A percentile compares a stretch with the other conserved stretches of the same genome.
phyloP scores from a whole-genome alignment of 768 basidiomycete genomes.

The Boletellus sp. region DNA sequence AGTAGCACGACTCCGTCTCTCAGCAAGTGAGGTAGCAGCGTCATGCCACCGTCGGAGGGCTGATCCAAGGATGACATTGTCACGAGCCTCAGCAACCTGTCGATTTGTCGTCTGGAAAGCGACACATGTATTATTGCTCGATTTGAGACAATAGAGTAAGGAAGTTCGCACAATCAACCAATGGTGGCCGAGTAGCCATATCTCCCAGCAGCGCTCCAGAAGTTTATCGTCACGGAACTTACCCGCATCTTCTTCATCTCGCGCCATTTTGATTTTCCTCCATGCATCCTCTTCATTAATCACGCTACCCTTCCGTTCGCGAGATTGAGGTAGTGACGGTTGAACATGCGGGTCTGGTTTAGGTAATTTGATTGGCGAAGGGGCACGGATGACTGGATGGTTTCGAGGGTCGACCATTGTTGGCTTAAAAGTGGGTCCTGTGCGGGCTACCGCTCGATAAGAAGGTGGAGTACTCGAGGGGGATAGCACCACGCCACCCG shows the following conservation, averaged over 20 bases:
- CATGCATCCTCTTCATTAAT: conserved; percentile 73
- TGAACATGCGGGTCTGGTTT: conserved; percentile 20
- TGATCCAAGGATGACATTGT: conserved; percentile 58
- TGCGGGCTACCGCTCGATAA: conserved; percentile 42
- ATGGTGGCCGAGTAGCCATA: conserved; percentile 66
- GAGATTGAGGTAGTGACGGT: conserved; percentile 17
- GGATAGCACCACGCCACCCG: conserved; percentile 29
- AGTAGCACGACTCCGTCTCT: conserved; percentile 42
- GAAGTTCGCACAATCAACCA: conserved; percentile 66
- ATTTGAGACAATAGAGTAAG: conserved; percentile 12
- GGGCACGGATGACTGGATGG: conserved; percentile 13
- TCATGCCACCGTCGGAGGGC: conserved; percentile 61
- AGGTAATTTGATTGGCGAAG: conserved; percentile 32
- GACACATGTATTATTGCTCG: conserved; percentile 11
- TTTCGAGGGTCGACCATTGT: conserved; percentile 12
- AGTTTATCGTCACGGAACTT: conserved; percentile 60
- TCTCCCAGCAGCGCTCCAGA: conserved; percentile 67
- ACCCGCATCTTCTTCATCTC: conserved; percentile 70
- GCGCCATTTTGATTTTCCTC: conserved; percentile 68
- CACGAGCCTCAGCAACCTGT: conserved; percentile 68
- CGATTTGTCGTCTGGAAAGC: conserved; percentile 58
- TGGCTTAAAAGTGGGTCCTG: conserved; percentile 17
- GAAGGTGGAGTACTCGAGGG: conserved; percentile 47
- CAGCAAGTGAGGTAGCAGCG: conserved; percentile 33
- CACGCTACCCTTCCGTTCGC: conserved; percentile 46